phyloP scores from a whole-genome alignment of 768 basidiomycete genomes.

The Leccinum broughii region DNA sequence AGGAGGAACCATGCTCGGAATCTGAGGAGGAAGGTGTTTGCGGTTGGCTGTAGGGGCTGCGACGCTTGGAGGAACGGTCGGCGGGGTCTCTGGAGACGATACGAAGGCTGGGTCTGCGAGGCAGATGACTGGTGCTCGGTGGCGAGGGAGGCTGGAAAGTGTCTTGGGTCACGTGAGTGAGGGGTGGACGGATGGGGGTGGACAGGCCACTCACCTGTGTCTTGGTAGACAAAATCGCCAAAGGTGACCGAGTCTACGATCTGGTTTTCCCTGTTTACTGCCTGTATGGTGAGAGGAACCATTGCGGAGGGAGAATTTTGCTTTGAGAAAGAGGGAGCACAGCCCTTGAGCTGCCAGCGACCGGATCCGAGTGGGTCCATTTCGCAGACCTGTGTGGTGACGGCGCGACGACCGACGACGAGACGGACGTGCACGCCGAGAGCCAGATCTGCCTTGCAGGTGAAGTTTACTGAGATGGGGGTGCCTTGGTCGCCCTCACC shows the following conservation, averaged over 20 bases:
- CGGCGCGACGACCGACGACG: conserved; percentile 67
- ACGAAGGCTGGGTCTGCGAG: conserved; percentile 29
- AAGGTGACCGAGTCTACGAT: conserved; percentile 67
- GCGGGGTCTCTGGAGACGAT: conserved; percentile 25
- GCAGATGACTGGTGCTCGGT: background rate
- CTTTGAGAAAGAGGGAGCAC: conserved; percentile 55
- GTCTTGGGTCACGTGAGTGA: conserved; percentile 14
- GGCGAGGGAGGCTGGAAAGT: background rate
- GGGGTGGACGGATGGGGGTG: background rate
- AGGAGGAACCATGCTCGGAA: conserved; percentile 35
- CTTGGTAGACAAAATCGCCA: conserved; percentile 70
- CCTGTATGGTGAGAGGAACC: conserved; percentile 61
- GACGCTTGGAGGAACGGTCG: conserved; percentile 37
- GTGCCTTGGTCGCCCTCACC: conserved; percentile 62
- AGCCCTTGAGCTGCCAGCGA: conserved; percentile 64
- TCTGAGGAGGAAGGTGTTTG: conserved; percentile 44
- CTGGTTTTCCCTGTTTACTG: conserved; percentile 50
- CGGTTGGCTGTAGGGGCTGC: conserved; percentile 40
- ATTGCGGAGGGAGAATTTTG: conserved; percentile 40
- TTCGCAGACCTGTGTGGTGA: conserved; percentile 65
- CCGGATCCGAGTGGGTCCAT: conserved; percentile 47
- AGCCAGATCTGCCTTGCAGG: conserved; percentile 29
- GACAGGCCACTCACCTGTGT: conserved; percentile 37
- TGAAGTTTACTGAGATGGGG: conserved; percentile 59
- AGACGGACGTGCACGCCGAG: conserved; percentile 62